Base-by-base conservation (phyloP, 2,329 filamentous ascomycete genomes). In the Fonsecaea monophora region DNA sequence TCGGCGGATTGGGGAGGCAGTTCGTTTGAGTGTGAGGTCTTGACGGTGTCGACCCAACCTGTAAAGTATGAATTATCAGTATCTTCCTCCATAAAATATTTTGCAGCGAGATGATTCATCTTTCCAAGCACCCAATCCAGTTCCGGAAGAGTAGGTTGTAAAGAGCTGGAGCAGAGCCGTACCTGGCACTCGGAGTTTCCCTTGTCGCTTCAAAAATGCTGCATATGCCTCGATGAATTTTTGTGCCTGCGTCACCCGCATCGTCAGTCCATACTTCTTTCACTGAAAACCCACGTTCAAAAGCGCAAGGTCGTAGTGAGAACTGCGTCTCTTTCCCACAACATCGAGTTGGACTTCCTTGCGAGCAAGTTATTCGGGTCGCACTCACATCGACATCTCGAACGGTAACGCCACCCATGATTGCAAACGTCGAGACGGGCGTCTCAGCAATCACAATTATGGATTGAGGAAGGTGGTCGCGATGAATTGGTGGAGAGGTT, bases 11-110 rank as follows among this genome's bases (percentile, higher is more conserved):
- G 94, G 79, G 94, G 95, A 79, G 94, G 94, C 77, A 99, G 91
- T 87, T 99, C 95, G 85, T 97, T 97, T 82, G 91, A 91, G 81
- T 90, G 88, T 78, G 92, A 94, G 77, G 94, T 97, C 91, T 99
- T 99, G 86, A 98, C 95, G 79, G 94, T 97, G 82, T 99, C 95
- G 83, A 97, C 94, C 94, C 94, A 98, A 87, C 92, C 93, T 96
- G 64, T 64, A 53, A 40, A 35, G 37, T 18, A 12, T 35, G 15
- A 15, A 48, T 30, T 57, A 64, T 71, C 50, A 72, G 71, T 62
- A 10, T 30, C 37, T 9, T 35, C 13, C 10, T 25, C 38, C 55
- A 40, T 1, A n/a, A 13, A 45, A 13, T 13, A 7, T 10, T 25
- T 25, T 25, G 18, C 30, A 50, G 45, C 10, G 45, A 3, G 18